Evolutionary conservation across 1,284 basidiomycete genomes (phyloP).

Genomic region (Coniferiporia weirii): DNA sequence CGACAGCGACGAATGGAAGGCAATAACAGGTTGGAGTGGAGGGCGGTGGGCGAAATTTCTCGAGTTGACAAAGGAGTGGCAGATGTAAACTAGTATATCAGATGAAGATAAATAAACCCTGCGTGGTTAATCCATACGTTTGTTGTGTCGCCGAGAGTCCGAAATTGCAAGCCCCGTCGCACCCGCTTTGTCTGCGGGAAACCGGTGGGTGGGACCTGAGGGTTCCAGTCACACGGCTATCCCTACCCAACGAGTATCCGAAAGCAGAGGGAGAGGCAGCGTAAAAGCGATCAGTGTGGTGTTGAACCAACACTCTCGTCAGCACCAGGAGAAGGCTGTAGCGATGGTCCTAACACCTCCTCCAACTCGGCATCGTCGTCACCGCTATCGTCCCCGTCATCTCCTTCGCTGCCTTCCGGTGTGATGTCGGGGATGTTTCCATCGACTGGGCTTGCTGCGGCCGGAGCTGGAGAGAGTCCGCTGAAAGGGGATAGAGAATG

Average conservation of each 20-base stretch:
- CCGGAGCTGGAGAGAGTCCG: conserved; percentile 8
- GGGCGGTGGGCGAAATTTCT: conserved; percentile 26
- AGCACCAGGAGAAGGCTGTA: conserved; percentile 14
- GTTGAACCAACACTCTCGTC: conserved; percentile 1
- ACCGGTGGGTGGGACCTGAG: too few species aligned
- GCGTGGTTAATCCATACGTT: too few species aligned
- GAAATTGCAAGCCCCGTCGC: too few species aligned
- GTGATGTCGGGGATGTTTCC: conserved; percentile 2
- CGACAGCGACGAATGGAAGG: conserved; percentile 15
- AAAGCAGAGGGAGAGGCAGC: too few species aligned
- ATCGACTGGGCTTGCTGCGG: conserved; percentile 17
- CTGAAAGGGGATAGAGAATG: conserved; percentile 5
- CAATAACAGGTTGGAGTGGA: conserved; percentile 31
- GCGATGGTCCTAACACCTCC: conserved; percentile 29
- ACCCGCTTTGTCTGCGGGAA: too few species aligned
- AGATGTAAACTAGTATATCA: neutral
- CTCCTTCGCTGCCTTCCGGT: conserved; percentile 19
- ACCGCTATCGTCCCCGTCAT: conserved; percentile 28
- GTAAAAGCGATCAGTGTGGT: neutral
- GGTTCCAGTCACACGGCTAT: too few species aligned
- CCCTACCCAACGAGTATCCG: neutral
- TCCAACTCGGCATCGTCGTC: conserved; percentile 35
- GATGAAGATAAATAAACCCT: neutral
- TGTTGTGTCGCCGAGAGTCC: too few species aligned
- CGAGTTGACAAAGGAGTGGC: conserved; percentile 9